These are phyloP conservation scores for Linanthus parryae DNA, from an alignment of 148 eudicot genomes.

Conservation along the genomic window DNA sequence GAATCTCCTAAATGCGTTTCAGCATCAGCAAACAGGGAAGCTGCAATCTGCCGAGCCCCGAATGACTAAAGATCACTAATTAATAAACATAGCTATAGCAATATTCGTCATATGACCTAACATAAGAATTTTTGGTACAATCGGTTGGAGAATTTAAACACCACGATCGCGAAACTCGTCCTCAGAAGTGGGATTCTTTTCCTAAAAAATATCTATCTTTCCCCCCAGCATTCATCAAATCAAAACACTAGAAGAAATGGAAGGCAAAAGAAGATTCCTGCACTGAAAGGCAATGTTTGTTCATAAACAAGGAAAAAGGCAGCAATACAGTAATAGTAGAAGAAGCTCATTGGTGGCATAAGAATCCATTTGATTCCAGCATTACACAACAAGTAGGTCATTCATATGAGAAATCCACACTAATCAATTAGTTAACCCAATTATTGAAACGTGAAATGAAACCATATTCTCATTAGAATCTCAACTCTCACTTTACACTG, in stretches of 20 bases:
- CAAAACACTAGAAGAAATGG: slow-evolving; percentile 1
- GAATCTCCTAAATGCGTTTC: no score
- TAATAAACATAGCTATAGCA: no score
- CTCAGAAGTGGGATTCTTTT: slow-evolving; percentile 7
- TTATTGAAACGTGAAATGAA: slow-evolving; percentile 10
- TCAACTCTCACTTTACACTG: slow-evolving; percentile 1
- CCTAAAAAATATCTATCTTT: not conserved
- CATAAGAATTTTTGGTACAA: not conserved
- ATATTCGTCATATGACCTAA: no score
- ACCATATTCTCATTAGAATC: slow-evolving; percentile 12
- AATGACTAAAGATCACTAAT: no score
- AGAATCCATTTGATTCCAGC: slow-evolving; percentile 10
- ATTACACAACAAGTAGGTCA: not conserved
- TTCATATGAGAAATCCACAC: not conserved
- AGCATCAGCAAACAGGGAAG: no score
- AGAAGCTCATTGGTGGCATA: slow-evolving; percentile 12
- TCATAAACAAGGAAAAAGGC: slow-evolving; percentile 6
- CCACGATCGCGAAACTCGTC: not conserved
- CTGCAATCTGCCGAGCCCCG: no score
- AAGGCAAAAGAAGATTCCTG: slow-evolving; percentile 9
- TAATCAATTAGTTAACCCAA: slow-evolving; percentile 2
- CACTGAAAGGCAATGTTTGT: slow-evolving; percentile 9
- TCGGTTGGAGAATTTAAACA: not conserved
- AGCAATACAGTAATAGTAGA: slow-evolving; percentile 4
- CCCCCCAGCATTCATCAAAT: not conserved